A percentile compares a stretch with the other conserved stretches of the same genome.
These are phyloP conservation scores for Diaporthe sp. DNA, from an alignment of 2,329 filamentous ascomycete genomes.

Conservation along the genomic window DNA sequence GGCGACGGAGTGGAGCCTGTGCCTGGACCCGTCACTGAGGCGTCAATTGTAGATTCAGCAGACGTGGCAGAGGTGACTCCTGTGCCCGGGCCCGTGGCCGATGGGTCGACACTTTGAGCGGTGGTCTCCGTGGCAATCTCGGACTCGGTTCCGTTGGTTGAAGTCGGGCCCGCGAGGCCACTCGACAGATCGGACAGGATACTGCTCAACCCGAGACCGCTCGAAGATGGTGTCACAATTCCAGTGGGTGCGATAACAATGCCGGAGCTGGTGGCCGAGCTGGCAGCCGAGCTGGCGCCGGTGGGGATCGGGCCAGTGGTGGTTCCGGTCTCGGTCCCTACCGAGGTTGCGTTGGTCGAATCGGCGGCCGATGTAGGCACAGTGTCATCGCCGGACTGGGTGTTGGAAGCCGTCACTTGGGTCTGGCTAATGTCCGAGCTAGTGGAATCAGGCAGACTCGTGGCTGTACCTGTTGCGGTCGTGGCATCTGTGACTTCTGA, in stretches of 20 bases:
- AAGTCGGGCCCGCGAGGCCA: slow-evolving; percentile 31
- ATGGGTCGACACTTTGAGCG: slow-evolving; percentile 40
- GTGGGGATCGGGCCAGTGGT: background rate
- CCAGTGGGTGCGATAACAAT: slow-evolving; percentile 52
- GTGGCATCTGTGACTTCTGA: slow-evolving; percentile 5
- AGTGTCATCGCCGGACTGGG: slow-evolving; percentile 22
- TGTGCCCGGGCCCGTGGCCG: slow-evolving; percentile 36
- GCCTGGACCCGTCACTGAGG: slow-evolving; percentile 30
- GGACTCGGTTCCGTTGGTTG: slow-evolving; percentile 40
- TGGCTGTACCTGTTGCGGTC: background rate
- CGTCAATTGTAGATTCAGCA: background rate
- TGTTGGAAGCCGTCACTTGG: background rate
- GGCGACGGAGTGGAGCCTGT: slow-evolving; percentile 22
- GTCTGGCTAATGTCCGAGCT: background rate
- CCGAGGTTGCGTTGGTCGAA: slow-evolving; percentile 27
- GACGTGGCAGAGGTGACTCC: slow-evolving; percentile 11
- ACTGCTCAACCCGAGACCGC: slow-evolving; percentile 42
- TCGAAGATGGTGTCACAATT: slow-evolving; percentile 46
- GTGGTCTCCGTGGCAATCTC: slow-evolving; percentile 21
- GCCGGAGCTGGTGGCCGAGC: slow-evolving; percentile 41
- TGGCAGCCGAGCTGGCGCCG: slow-evolving; percentile 3
- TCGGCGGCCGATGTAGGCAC: slow-evolving; percentile 25
- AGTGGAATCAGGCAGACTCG: background rate
- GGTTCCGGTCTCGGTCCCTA: background rate
- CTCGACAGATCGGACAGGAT: slow-evolving; percentile 42